phyloP scores from a whole-genome alignment of 2,329 filamentous ascomycete genomes.

The Knoxdaviesia capensis region DNA sequence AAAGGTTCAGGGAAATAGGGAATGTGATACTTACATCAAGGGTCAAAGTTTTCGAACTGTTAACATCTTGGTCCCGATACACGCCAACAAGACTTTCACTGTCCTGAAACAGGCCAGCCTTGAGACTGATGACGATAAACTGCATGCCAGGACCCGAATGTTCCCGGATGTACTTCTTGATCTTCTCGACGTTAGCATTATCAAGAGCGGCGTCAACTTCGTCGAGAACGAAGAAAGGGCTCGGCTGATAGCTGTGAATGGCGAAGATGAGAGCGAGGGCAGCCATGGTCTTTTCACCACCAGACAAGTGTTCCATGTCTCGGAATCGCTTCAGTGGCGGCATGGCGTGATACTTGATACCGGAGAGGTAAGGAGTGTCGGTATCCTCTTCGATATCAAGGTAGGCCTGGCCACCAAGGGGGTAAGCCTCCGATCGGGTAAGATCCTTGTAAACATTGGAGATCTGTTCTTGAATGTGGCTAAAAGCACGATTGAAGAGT shows the following conservation, averaged over 20 bases:
- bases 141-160: slow-evolving; percentile 96
- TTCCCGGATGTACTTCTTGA: slow-evolving; percentile 89
- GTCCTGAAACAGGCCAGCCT: slow-evolving; percentile 88
- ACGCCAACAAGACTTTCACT: slow-evolving; percentile 91
- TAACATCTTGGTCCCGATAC: slow-evolving; percentile 84
- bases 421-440: slow-evolving; percentile 76
- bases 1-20: neutral
- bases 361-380: slow-evolving; percentile 88
- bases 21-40: slow-evolving; percentile 58
- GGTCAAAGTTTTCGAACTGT: slow-evolving; percentile 78
- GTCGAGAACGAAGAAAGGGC: slow-evolving; percentile 93
- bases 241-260: slow-evolving; percentile 88
- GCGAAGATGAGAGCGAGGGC: slow-evolving; percentile 91
- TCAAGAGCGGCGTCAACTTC: slow-evolving; percentile 97
- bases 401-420: slow-evolving; percentile 74
- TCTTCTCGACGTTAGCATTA: slow-evolving; percentile 88
- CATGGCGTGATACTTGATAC: slow-evolving; percentile 98
- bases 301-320: slow-evolving; percentile 96
- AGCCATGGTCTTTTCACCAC: slow-evolving; percentile 97
- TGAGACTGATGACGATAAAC: slow-evolving; percentile 94
- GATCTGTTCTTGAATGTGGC: slow-evolving; percentile 89
- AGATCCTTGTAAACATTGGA: slow-evolving; percentile 87
- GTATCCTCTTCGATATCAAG: slow-evolving; percentile 84
- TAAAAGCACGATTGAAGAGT: slow-evolving; percentile 87
- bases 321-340: slow-evolving; percentile 94